Percentiles rank a stretch among this genome's conserved stretches.
Conservation (phyloP, 164 flowering plant species). For the Nymphaea thermarum region DNA sequence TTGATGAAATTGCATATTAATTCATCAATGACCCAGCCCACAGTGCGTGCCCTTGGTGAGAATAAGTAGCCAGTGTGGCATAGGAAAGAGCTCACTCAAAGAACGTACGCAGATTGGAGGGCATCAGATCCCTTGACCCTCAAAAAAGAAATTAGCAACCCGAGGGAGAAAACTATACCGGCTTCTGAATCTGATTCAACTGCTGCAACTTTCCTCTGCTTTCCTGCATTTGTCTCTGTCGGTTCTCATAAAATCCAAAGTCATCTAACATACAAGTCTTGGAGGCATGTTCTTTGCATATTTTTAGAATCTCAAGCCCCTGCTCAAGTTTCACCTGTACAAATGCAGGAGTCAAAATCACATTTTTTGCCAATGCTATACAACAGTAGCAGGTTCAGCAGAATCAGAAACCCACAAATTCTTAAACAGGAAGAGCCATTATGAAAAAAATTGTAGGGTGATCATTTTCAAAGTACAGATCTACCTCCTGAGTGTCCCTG, state of each 20-base stretch:
- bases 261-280: slow-evolving; percentile 73
- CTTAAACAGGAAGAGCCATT: too few species aligned
- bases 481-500: slow-evolving; percentile 84
- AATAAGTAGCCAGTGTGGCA: too few species aligned
- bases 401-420: too few species aligned
- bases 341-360: neutral
- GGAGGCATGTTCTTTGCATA: slow-evolving; percentile 61
- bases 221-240: slow-evolving; percentile 66
- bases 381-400: neutral
- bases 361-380: neutral
- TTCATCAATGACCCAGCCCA: too few species aligned
- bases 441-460: too few species aligned
- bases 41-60: too few species aligned
- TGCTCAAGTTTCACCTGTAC: slow-evolving; percentile 65
- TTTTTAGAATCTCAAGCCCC: slow-evolving; percentile 67
- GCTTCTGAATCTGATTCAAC: slow-evolving; percentile 29
- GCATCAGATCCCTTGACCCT: neutral
- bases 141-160: neutral
- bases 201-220: slow-evolving; percentile 64
- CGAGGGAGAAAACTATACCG: slow-evolving; percentile 21
- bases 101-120: neutral
- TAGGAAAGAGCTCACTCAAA: too few species aligned
- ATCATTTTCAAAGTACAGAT: neutral
- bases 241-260: slow-evolving; percentile 70
- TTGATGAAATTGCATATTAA: too few species aligned